Base-by-base conservation (phyloP, 2,329 filamentous ascomycete genomes). In the Herpotrichia juniperi region DNA sequence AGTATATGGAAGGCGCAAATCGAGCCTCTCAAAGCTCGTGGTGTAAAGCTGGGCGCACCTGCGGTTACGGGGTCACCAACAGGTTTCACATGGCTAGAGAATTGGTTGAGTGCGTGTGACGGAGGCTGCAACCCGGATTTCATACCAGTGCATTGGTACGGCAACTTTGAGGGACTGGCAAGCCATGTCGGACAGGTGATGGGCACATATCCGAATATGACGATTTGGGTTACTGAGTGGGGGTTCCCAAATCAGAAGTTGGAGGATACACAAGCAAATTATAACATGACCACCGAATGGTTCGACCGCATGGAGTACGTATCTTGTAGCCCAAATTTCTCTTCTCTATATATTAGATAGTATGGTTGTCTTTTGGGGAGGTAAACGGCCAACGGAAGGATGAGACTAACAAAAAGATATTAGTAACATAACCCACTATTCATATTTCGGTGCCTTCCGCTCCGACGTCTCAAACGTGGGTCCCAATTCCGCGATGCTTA, bases 181-280 rank as follows among this genome's bases (percentile, higher is more conserved):
- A 86, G 82, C 56, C 86, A 88, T 56, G 78, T 91, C 51, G 87
- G 87, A 6, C 79, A 84, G 55, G 81, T 85, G 40, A 76, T 79
- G 42, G 79, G 75, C 1, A 76, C 70, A 31, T 80, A 76, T 57
- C 66, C 64, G 16, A 73, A 85, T 78, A 67, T 73, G 73, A 79
- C 82, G 3, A 83, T 93, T 54, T 93, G 90, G 90, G 78, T 93
- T 10, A 93, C 90, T 22, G 90, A 94, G 73, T 92, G 88, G 69
- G 89, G 87, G 31, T 80, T 81, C 47, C 70, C 76, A 48, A 72
- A 87, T 55, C 78, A 83, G 62, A 76, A 80, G 22, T 78, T 91
- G 14, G 53, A 68, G 1, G 73, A 79, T 0, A 87, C 86, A 0
- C 83, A 91, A 66, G 59, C 68, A 0, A 91, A 90, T 67, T 92